phyloP scores from a whole-genome alignment of 116 monocot species.

The Papilionanthe hybrid region DNA sequence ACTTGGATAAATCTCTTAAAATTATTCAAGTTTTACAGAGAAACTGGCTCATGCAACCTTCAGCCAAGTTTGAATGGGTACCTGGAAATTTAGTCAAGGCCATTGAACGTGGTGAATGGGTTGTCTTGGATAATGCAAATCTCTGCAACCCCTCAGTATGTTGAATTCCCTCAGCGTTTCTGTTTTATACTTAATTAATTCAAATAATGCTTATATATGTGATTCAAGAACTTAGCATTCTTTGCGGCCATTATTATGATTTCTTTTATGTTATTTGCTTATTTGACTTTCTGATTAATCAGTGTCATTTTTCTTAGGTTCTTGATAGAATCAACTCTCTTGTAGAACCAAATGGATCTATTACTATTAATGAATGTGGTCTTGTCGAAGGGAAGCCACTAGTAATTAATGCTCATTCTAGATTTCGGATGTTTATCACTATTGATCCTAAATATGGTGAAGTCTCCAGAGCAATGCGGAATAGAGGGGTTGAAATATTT shows the following conservation, averaged over 20 bases:
- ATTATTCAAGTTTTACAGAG: conserved; percentile 37
- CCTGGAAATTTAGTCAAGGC: conserved; percentile 73
- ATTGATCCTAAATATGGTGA: conserved; percentile 88
- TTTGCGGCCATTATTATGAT: background rate
- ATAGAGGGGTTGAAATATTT: conserved; percentile 90
- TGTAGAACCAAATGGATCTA: conserved; percentile 64
- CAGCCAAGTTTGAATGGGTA: conserved; percentile 88
- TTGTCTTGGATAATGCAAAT: conserved; percentile 97
- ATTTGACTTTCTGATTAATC: background rate
- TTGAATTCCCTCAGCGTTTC: background rate
- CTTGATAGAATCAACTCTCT: conserved; percentile 97
- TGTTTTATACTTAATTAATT: background rate
- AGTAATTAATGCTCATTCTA: conserved; percentile 57
- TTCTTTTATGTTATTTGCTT: background rate
- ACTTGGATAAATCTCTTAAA: conserved; percentile 45
- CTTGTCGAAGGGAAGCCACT: conserved; percentile 80
- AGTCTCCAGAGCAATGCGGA: conserved; percentile 95
- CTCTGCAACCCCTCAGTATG: conserved; percentile 93
- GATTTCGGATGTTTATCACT: conserved; percentile 89
- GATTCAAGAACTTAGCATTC: background rate
- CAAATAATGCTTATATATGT: background rate
- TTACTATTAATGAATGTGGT: conserved; percentile 88
- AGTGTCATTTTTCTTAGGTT: conserved; percentile 36
- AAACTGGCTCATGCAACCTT: conserved; percentile 26
- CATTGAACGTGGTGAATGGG: conserved; percentile 87